A percentile compares a stretch with the other conserved stretches of the same genome.
phyloP scores from a whole-genome alignment of 805 yeast species.

The Wickerhamomyces hampshirensis region DNA sequence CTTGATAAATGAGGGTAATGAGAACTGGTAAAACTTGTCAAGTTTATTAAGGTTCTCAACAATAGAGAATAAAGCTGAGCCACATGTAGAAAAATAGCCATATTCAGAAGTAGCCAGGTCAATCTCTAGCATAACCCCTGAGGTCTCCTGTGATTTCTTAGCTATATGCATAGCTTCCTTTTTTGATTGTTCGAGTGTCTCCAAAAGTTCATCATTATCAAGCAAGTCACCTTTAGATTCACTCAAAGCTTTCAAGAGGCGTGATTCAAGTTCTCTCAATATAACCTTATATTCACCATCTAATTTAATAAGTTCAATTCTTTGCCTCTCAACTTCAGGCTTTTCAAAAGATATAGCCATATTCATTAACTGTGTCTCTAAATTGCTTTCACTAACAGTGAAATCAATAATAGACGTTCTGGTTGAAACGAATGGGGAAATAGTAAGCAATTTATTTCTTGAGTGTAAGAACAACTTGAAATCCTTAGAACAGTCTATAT shows the following conservation, averaged over 20 bases:
- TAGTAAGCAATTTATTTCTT: constrained; percentile 41
- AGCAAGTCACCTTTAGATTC: constrained; percentile 56
- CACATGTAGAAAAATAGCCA: constrained; percentile 49
- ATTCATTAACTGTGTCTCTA: constrained; percentile 60
- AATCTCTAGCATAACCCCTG: constrained; percentile 48
- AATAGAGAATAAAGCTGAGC: constrained; percentile 45
- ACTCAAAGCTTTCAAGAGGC: constrained; percentile 53
- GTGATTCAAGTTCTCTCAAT: constrained; percentile 51
- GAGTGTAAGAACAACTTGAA: constrained; percentile 62
- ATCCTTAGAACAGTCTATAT: constrained; percentile 60
- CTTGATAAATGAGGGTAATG: constrained; percentile 39
- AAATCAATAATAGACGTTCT: constrained; percentile 65
- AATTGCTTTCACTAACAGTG: constrained; percentile 61
- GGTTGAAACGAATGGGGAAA: constrained; percentile 55
- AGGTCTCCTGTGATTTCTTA: constrained; percentile 49
- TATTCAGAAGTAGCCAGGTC: constrained; percentile 44
- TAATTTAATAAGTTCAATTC: constrained; percentile 47
- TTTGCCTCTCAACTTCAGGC: constrained; percentile 63
- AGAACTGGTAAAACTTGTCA: constrained; percentile 55
- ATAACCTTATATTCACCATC: constrained; percentile 56
- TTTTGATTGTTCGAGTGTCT: constrained; percentile 62
- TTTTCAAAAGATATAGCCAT: constrained; percentile 45
- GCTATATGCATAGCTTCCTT: constrained; percentile 52
- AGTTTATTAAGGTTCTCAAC: constrained; percentile 37
- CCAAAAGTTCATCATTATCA: constrained; percentile 58